Base-by-base conservation (phyloP, 805 yeast species). In the Cyberlindnera bimundalis region DNA sequence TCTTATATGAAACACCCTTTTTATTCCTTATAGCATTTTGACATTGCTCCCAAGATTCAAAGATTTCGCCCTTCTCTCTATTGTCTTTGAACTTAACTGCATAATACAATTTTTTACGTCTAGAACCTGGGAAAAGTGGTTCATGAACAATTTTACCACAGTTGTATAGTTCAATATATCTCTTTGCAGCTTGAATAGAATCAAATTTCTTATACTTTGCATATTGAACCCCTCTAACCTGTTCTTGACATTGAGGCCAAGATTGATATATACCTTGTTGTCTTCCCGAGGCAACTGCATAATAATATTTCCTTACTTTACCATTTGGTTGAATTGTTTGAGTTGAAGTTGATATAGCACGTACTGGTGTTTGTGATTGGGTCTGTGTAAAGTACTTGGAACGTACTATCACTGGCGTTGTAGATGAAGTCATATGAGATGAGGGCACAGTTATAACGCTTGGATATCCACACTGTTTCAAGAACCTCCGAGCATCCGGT, bases 171-270 rank as follows among this genome's bases (percentile, higher is more conserved):
- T 27, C 30, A 33, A 67, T 56, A 58, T 70, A 80, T 0, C 57
- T 60, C 18, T 55, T 43, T 0, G 95, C 95, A 21, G 70, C 84
- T 0, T 49, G 50, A 0, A 24, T 40, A 2, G 75, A 59, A 10
- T 54, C 45, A 51, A 76, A 74, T 52, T 67, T 71, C 51, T 70
- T 74, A 51, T 47, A 74, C 16, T 16, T 61, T 44, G 55, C 52
- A 34, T 48, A 50, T 6, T 29, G 27, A 15, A 16, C 39, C 2
- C 90, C 87, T 9, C 51, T 50, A 0, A 80, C 83, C 33, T 76
- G 74, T 0, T 48, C 42, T 37, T 70, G 64, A 44, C 83, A 78
- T 4, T 70, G 74, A 1, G 58, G 56, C 96, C 96, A 88, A 19
- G 59, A 60, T 7, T 40, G 48, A 58, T 63, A 87, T 1, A 88